phyloP scores from a whole-genome alignment of 495 filamentous ascomycete genomes.

The Immersiella caudata region DNA sequence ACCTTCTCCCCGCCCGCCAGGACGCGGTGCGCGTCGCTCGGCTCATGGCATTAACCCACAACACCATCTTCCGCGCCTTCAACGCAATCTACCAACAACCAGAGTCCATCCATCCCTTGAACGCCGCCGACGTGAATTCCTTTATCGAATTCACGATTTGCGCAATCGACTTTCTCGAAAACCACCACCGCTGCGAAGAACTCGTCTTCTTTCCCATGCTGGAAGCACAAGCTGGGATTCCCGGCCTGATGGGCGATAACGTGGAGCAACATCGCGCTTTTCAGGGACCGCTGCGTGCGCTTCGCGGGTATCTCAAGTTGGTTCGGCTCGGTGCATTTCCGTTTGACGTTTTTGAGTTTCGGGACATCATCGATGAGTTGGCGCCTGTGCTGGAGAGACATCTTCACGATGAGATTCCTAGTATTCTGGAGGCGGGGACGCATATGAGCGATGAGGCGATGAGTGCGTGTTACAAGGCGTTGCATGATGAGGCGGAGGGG shows the following conservation, averaged over 20 bases:
- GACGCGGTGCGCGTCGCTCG: slow-evolving; percentile 15
- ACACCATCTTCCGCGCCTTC: slow-evolving; percentile 23
- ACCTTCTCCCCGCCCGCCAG: neutral
- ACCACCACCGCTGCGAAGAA: slow-evolving; percentile 22
- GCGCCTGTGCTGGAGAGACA: slow-evolving; percentile 6
- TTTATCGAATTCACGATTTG: slow-evolving; percentile 7
- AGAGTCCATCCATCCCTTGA: neutral
- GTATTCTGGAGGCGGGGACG: neutral
- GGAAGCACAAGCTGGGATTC: slow-evolving; percentile 7
- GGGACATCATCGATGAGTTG: neutral
- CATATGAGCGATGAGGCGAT: slow-evolving; percentile 6
- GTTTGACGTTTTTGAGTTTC: neutral
- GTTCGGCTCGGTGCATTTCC: neutral
- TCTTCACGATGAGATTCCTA: slow-evolving; percentile 19
- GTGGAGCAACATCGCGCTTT: slow-evolving; percentile 18
- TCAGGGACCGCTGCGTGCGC: neutral
- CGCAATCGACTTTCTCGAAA: slow-evolving; percentile 18
- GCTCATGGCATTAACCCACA: slow-evolving; percentile 19
- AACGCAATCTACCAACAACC: slow-evolving; percentile 21
- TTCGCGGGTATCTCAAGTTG: neutral
- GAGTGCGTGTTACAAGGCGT: slow-evolving; percentile 10
- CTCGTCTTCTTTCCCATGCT: slow-evolving; percentile 23
- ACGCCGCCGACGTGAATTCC: neutral
- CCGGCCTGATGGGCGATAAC: slow-evolving; percentile 11
- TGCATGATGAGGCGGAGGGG: slow-evolving; percentile 23